Percentiles rank a stretch among this genome's conserved stretches.
These are phyloP conservation scores for Penicillium lagena DNA, from an alignment of 495 filamentous ascomycete species.

Conservation along the genomic window DNA sequence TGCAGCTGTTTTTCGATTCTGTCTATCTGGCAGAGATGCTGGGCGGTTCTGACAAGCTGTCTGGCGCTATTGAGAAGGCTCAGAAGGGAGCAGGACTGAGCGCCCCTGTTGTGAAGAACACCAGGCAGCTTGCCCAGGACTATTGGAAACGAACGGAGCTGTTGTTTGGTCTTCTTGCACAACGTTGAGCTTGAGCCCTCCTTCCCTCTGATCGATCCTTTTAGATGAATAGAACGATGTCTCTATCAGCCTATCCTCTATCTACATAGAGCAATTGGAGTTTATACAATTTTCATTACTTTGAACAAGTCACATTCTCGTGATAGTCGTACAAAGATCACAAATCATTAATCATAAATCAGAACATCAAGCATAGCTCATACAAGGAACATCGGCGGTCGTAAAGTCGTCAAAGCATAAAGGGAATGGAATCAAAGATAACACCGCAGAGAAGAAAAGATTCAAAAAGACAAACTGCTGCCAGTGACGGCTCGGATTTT, in stretches of 20 bases:
- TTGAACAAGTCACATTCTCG: too few species aligned
- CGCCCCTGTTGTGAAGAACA: slow-evolving; percentile 33
- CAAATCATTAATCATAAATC: too few species aligned
- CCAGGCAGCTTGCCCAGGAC: slow-evolving; percentile 55
- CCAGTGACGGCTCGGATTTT: too few species aligned
- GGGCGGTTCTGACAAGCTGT: slow-evolving; percentile 31
- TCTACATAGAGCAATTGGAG: too few species aligned
- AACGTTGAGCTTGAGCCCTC: slow-evolving; percentile 2
- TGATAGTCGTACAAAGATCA: too few species aligned
- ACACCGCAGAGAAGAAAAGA: too few species aligned
- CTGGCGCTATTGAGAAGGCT: slow-evolving; percentile 38
- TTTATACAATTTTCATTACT: too few species aligned
- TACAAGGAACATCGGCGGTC: not conserved
- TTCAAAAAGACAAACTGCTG: too few species aligned
- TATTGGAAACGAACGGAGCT: slow-evolving; percentile 78
- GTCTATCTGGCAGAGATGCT: slow-evolving; percentile 54
- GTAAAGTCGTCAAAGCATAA: not conserved
- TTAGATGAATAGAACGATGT: not conserved
- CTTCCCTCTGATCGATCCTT: not conserved
- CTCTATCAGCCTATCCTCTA: too few species aligned
- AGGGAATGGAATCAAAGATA: too few species aligned
- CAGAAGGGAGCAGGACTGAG: slow-evolving; percentile 40
- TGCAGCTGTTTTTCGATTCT: slow-evolving; percentile 77
- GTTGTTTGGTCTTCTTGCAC: slow-evolving; percentile 56
- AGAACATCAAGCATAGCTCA: too few species aligned